Conservation (phyloP, 257 asterid genomes). For the Solanum chiquidenum region DNA sequence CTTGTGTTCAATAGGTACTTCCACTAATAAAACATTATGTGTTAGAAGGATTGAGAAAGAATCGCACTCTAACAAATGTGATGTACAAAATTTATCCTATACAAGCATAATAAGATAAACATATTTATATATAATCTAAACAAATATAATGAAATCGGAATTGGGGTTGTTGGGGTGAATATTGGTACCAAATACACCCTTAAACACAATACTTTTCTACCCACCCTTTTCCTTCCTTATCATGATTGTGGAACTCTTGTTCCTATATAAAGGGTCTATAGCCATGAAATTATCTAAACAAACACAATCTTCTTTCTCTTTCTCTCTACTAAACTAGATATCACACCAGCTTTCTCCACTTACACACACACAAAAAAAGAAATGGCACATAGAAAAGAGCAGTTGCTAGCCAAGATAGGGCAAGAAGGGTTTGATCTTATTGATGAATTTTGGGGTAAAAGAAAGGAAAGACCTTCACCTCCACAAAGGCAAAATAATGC, state of each 20-base stretch:
- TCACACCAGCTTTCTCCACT: neutral
- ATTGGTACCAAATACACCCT: neutral
- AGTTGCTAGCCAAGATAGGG: neutral
- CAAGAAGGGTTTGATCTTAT: neutral
- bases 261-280: slow-evolving; percentile 5
- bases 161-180: too few species aligned
- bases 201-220: too few species aligned
- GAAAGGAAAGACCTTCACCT: neutral
- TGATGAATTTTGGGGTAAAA: neutral
- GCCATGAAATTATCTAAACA: neutral
- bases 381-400: neutral
- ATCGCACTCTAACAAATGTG: neutral
- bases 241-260: neutral
- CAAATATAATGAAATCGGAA: neutral
- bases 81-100: neutral
- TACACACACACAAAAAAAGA: neutral
- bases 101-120: neutral
- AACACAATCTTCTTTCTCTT: neutral
- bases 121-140: neutral
- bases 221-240: neutral
- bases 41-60: neutral
- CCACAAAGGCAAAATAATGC: neutral
- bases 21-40: rapidly evolving
- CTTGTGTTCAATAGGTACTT: neutral
- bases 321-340: neutral